phyloP scores from a whole-genome alignment of 2,329 filamentous ascomycete species.

The Neonectria punicea region DNA sequence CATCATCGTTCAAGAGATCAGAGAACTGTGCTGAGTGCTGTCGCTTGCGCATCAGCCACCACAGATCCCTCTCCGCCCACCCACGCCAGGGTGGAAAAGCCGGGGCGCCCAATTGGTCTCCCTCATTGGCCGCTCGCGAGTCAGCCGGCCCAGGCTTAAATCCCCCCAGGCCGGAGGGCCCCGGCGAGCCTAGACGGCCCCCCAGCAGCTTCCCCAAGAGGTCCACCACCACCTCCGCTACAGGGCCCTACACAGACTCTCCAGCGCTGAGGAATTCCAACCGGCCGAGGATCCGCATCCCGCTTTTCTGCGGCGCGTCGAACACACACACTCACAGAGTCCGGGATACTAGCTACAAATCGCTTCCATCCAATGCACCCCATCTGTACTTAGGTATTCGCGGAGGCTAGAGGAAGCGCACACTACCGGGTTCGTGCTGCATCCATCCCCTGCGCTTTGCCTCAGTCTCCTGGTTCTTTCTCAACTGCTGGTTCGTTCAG shows the following conservation, averaged over 20 bases:
- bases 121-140: conserved; percentile 21
- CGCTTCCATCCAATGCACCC: background rate
- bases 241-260: background rate
- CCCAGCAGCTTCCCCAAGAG: background rate
- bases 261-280: background rate
- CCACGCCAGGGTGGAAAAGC: conserved; percentile 2
- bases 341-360: background rate
- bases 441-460: background rate
- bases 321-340: background rate
- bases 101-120: conserved; percentile 19
- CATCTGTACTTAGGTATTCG: background rate
- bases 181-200: background rate
- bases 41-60: conserved; percentile 1
- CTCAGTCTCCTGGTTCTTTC: background rate
- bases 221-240: conserved; percentile 11
- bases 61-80: conserved; percentile 2
- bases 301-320: background rate
- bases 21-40: background rate
- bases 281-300: background rate
- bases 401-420: background rate
- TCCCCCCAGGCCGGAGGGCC: conserved; percentile 1
- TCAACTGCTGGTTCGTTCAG: background rate
- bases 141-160: conserved; percentile 11
- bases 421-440: background rate
- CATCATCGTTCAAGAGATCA: background rate